These are phyloP conservation scores for Lepidopterella palustris DNA, from an alignment of 495 filamentous ascomycete species.

Conservation along the genomic window DNA sequence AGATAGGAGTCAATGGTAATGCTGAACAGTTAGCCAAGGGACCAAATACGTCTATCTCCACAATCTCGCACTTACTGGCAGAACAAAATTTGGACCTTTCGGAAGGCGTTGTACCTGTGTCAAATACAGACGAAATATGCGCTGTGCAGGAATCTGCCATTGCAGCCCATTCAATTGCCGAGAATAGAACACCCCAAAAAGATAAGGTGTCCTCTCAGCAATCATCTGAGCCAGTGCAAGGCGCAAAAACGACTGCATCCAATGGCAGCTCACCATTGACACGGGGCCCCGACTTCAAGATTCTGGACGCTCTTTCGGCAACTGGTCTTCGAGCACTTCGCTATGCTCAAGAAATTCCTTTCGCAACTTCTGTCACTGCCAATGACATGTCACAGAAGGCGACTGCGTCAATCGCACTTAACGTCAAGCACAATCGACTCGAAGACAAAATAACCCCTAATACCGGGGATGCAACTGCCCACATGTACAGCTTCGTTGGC, in stretches of 20 bases:
- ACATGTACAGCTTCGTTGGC: slow-evolving; percentile 67
- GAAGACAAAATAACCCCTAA: slow-evolving; percentile 61
- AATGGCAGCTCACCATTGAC: not conserved
- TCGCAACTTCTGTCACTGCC: slow-evolving; percentile 71
- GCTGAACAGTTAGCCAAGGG: no score
- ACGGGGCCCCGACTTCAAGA: slow-evolving; percentile 50
- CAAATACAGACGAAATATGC: not conserved
- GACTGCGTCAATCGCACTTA: slow-evolving; percentile 70
- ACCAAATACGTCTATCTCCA: no score
- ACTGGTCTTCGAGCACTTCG: slow-evolving; percentile 88
- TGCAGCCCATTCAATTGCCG: not conserved
- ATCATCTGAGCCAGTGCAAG: no score
- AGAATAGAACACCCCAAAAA: not conserved
- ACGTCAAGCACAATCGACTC: slow-evolving; percentile 75
- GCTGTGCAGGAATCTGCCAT: no score
- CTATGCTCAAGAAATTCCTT: slow-evolving; percentile 85
- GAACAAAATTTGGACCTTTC: no score
- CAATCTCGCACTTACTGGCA: no score
- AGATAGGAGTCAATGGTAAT: not conserved
- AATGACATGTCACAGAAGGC: slow-evolving; percentile 80
- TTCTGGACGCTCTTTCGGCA: slow-evolving; percentile 91
- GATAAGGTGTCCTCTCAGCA: no score
- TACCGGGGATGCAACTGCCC: slow-evolving; percentile 75
- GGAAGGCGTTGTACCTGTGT: not conserved
- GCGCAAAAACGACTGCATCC: not conserved